Evolutionary conservation across 176 grass and related monocot genomes (phyloP).

Genomic region (Thalia dealbata): DNA sequence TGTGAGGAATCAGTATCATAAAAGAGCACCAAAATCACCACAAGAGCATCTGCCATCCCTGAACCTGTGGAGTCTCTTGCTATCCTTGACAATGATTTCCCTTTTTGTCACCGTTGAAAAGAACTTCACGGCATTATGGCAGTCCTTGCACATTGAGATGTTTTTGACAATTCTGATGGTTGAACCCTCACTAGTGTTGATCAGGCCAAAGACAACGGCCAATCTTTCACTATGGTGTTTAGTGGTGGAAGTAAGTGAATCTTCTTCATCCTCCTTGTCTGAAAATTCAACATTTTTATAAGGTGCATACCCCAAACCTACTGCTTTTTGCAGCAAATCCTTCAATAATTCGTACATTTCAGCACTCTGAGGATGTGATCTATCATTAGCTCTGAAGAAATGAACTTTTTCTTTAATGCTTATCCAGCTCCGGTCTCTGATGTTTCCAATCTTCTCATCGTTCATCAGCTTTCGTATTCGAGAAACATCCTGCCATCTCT

Average conservation of each 20-base stretch:
- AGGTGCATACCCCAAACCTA: constrained; percentile 54
- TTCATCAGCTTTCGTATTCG: constrained; percentile 65
- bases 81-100: constrained; percentile 72
- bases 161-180: constrained; percentile 59
- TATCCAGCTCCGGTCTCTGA: constrained; percentile 82
- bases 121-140: constrained; percentile 61
- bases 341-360: constrained; percentile 47
- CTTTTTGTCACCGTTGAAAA: constrained; percentile 54
- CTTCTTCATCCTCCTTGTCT: constrained; percentile 42
- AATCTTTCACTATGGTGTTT: constrained; percentile 72
- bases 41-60: constrained; percentile 66
- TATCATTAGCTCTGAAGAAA: constrained; percentile 61
- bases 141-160: constrained; percentile 87
- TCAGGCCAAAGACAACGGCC: constrained; percentile 62
- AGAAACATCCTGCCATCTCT: constrained; percentile 49
- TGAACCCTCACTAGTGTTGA: constrained; percentile 32
- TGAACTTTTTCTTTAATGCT: constrained; percentile 55
- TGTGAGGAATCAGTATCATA: constrained; percentile 22
- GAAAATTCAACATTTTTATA: constrained; percentile 51
- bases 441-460: constrained; percentile 45
- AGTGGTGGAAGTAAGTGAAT: constrained; percentile 22
- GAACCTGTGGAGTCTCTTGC: constrained; percentile 75
- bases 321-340: constrained; percentile 48
- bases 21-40: constrained; percentile 58
- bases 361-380: constrained; percentile 27